Evolutionary conservation across 345 rosid species (phyloP).

Genomic region (Eucalyptus pumila): DNA sequence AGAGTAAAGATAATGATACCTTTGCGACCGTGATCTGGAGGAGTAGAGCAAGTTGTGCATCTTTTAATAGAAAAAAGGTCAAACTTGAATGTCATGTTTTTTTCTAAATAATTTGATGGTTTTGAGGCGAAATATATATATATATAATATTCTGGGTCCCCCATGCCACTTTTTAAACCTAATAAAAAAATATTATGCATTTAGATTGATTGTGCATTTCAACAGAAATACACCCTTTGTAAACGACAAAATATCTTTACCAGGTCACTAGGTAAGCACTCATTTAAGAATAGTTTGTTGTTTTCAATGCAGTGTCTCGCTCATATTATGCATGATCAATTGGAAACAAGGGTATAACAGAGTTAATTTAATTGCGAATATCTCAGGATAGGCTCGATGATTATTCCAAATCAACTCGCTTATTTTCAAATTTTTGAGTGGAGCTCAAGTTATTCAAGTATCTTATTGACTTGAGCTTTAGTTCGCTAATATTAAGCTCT

Average conservation of each 20-base stretch:
- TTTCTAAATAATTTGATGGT: background rate
- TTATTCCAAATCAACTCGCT: background rate
- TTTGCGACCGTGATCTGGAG: background rate
- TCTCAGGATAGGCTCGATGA: background rate
- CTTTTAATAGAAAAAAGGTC: background rate
- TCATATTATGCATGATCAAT: background rate
- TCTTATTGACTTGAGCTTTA: background rate
- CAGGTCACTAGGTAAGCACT: background rate
- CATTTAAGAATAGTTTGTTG: background rate
- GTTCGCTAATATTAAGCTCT: background rate
- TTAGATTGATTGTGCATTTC: background rate
- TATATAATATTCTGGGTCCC: background rate
- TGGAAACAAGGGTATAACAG: fast-evolving
- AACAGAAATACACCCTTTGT: background rate
- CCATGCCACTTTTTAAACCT: background rate
- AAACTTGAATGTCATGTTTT: background rate
- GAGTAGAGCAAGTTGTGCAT: background rate
- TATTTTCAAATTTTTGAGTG: fast-evolving
- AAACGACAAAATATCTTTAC: background rate
- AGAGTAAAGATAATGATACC: background rate
- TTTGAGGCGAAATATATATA: background rate
- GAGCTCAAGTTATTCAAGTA: background rate
- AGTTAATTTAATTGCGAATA: background rate
- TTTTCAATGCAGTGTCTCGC: background rate
- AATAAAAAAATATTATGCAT: background rate